Conservation (phyloP, 192 early-diverging fungal species). For the Lunasporangiospora selenospora region DNA sequence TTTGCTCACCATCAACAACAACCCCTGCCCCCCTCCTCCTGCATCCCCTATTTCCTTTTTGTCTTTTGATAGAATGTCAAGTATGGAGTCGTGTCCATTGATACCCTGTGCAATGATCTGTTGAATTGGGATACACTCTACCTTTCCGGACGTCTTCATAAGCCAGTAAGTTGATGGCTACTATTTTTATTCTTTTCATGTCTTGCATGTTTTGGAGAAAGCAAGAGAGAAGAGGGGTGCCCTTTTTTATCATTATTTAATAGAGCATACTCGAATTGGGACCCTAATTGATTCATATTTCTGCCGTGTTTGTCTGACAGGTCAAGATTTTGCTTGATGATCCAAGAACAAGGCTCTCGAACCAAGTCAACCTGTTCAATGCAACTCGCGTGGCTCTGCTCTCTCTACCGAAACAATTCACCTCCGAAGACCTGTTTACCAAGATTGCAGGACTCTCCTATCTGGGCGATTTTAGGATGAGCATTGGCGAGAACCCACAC, state of each 20-base stretch:
- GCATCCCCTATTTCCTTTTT: background rate
- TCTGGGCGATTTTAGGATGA: slow-evolving; percentile 92
- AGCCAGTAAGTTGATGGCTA: slow-evolving; percentile 77
- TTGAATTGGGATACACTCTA: slow-evolving; percentile 96
- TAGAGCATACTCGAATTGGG: background rate
- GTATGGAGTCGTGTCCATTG: slow-evolving; percentile 97
- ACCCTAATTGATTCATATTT: no score
- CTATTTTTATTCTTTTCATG: slow-evolving; percentile 1
- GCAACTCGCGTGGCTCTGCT: slow-evolving; percentile 86
- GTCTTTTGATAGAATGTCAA: slow-evolving; percentile 72
- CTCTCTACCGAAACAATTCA: slow-evolving; percentile 82
- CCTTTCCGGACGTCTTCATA: slow-evolving; percentile 96
- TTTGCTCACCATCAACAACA: background rate
- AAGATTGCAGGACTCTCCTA: slow-evolving; percentile 91
- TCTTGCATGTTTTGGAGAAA: slow-evolving; percentile 4
- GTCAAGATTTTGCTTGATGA: slow-evolving; percentile 81
- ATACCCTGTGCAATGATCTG: slow-evolving; percentile 85
- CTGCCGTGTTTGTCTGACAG: slow-evolving; percentile 32
- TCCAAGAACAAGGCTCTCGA: slow-evolving; percentile 72
- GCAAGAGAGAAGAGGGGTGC: background rate
- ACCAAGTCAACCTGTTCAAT: slow-evolving; percentile 87
- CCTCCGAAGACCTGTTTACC: slow-evolving; percentile 79
- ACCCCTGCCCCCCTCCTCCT: background rate
- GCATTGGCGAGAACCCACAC: slow-evolving; percentile 91
- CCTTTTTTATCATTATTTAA: background rate